Percentiles rank a stretch among this genome's conserved stretches.
These are phyloP conservation scores for Magnolia officinalis DNA, from an alignment of 164 flowering plant species.

Conservation along the genomic window DNA sequence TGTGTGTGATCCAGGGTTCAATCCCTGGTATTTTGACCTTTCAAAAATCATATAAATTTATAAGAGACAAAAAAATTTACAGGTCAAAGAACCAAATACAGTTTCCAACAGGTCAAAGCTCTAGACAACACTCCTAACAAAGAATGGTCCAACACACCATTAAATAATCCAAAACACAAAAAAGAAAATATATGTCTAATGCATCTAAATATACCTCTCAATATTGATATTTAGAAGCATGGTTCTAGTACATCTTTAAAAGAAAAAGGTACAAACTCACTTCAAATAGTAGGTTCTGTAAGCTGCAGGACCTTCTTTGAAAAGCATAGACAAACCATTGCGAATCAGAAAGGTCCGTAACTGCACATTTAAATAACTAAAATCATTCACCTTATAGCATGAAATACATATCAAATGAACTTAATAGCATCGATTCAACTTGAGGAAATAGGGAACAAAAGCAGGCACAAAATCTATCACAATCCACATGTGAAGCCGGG, in stretches of 20 bases:
- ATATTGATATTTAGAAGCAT: not conserved
- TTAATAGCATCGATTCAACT: no score
- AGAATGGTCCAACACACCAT: no score
- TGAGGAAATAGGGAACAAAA: not conserved
- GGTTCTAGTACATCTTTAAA: not conserved
- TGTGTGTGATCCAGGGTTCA: no score
- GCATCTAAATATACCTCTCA: not conserved
- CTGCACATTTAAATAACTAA: constrained; percentile 32
- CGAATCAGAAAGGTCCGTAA: constrained; percentile 90
- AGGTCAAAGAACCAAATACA: no score
- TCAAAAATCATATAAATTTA: no score
- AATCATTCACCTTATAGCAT: constrained; percentile 3
- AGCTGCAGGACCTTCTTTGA: constrained; percentile 84
- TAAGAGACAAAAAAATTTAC: no score
- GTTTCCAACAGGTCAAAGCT: no score
- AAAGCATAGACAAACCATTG: constrained; percentile 81
- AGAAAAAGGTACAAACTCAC: constrained; percentile 30
- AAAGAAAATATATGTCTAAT: no score
- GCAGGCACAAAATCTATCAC: not conserved
- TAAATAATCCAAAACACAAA: not conserved
- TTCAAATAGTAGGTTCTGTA: constrained; percentile 77
- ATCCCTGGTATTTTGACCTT: no score
- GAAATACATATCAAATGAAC: not conserved
- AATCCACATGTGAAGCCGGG: no score
- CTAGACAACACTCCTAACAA: no score